These are phyloP conservation scores for Solanum habrochaites DNA, from an alignment of 257 asterid genomes.

Conservation along the genomic window DNA sequence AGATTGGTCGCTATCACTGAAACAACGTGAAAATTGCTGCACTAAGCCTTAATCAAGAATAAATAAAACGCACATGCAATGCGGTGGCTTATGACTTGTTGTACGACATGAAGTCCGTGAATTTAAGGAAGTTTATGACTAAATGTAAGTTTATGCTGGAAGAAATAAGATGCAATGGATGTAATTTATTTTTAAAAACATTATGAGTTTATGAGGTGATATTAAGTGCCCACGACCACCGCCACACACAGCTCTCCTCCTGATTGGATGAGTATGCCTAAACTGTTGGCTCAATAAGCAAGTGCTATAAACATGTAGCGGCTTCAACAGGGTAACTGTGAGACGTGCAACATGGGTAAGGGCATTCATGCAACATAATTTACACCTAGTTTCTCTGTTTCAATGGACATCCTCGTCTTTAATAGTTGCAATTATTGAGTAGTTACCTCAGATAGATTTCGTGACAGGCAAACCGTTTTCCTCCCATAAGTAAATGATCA, in stretches of 20 bases:
- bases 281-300: neutral
- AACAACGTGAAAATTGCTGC: conserved; percentile 1
- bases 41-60: neutral
- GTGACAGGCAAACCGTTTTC: conserved; percentile 43
- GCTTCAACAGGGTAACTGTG: neutral
- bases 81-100: neutral
- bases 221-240: neutral
- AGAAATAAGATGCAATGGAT: too few relatives aligned
- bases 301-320: neutral
- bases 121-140: neutral
- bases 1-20: conserved; percentile 49
- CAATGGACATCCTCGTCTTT: neutral
- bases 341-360: neutral
- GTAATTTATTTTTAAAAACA: neutral
- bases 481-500: conserved; percentile 17
- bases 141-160: neutral
- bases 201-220: neutral
- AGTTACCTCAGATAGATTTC: conserved; percentile 52
- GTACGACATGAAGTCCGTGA: neutral
- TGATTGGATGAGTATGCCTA: neutral
- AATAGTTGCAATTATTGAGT: neutral
- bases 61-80: neutral
- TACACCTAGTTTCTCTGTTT: neutral
- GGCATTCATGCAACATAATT: neutral
- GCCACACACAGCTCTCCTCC: neutral